phyloP scores from a whole-genome alignment of 768 basidiomycete species.

The Suillus hirtellus region DNA sequence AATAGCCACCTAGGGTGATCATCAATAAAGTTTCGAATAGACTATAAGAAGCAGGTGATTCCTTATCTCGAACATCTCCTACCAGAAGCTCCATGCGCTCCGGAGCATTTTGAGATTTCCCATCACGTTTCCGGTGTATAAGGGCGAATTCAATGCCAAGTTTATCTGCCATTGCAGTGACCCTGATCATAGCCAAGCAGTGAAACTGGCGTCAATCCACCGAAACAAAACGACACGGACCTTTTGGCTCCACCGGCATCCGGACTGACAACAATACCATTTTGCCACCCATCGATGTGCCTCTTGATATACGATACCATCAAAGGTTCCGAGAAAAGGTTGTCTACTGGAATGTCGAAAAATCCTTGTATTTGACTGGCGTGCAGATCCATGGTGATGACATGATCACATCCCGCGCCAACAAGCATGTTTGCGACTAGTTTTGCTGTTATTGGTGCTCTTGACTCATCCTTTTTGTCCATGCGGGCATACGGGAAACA shows the following conservation, averaged over 20 bases:
- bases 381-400: constrained; percentile 99
- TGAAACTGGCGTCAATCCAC: neutral
- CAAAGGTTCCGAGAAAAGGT: constrained; percentile 92
- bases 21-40: constrained; percentile 6
- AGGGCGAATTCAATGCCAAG: constrained; percentile 94
- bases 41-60: constrained; percentile 24
- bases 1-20: constrained; percentile 68
- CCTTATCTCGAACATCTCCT: constrained; percentile 92
- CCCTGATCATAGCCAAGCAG: constrained; percentile 47
- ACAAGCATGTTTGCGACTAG: constrained; percentile 97
- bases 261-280: constrained; percentile 91
- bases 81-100: constrained; percentile 93
- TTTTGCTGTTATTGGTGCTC: constrained; percentile 97
- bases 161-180: constrained; percentile 93
- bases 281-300: constrained; percentile 80
- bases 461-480: constrained; percentile 97
- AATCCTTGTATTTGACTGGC: constrained; percentile 98
- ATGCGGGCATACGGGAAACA: constrained; percentile 96
- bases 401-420: constrained; percentile 96
- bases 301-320: constrained; percentile 93
- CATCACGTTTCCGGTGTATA: constrained; percentile 87
- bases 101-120: constrained; percentile 61
- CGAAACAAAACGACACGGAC: constrained; percentile 46
- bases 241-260: constrained; percentile 99
- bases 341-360: constrained; percentile 98